Evolutionary conservation across 1,139 yeast species (phyloP).

Genomic region (Geotrichum australiense): DNA sequence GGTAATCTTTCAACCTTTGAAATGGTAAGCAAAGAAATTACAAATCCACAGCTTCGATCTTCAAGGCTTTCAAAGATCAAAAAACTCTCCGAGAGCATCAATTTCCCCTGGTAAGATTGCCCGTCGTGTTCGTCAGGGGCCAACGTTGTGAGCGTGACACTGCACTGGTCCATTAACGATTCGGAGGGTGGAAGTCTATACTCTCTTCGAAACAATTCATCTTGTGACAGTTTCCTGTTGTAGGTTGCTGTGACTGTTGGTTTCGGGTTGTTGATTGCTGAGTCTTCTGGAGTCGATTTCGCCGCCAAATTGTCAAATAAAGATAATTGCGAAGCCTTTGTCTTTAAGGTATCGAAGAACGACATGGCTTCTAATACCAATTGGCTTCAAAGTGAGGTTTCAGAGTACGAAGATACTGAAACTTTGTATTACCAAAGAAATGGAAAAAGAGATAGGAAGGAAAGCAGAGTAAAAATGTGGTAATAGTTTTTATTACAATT

Average conservation of each 20-base stretch:
- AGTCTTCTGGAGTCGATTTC: conserved; percentile 14
- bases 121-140: conserved; percentile 26
- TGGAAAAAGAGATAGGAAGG: too few species aligned
- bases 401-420: neutral
- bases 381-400: neutral
- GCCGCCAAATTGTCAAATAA: conserved; percentile 41
- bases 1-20: conserved; percentile 84
- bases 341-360: conserved; percentile 43
- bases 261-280: conserved; percentile 25
- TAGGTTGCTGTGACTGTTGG: conserved; percentile 29
- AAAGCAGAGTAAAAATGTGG: too few species aligned
- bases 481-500: too few species aligned
- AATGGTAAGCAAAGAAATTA: conserved; percentile 67
- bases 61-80: conserved; percentile 61
- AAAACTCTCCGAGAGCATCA: conserved; percentile 67
- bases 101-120: conserved; percentile 45
- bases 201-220: conserved; percentile 60
- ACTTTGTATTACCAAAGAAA: neutral
- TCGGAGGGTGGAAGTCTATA: conserved; percentile 70
- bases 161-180: conserved; percentile 54
- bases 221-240: conserved; percentile 41
- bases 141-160: conserved; percentile 58
- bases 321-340: conserved; percentile 41
- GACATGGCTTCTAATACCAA: conserved; percentile 37
- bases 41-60: conserved; percentile 54